phyloP scores from a whole-genome alignment of 2,329 filamentous ascomycete genomes.

The Ophiostoma tasmaniense region DNA sequence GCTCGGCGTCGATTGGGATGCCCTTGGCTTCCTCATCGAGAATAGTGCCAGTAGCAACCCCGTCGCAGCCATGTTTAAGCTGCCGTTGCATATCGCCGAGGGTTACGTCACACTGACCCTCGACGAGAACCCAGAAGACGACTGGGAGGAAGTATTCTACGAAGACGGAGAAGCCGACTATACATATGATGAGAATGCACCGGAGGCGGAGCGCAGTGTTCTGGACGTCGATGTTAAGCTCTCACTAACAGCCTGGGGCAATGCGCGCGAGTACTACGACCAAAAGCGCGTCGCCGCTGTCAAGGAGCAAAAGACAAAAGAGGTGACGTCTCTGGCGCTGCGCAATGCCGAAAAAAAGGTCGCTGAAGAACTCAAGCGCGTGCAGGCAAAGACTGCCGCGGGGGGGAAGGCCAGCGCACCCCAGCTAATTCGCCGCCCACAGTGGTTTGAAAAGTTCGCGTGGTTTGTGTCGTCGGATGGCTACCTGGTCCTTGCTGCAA shows the following conservation, averaged over 20 bases:
- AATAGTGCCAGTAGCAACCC: constrained; percentile 77
- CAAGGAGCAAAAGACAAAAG: constrained; percentile 79
- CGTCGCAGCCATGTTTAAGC: constrained; percentile 76
- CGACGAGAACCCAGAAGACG: constrained; percentile 56
- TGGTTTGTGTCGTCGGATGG: constrained; percentile 96
- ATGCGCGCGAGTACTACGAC: constrained; percentile 85
- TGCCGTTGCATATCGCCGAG: constrained; percentile 83
- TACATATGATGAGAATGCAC: constrained; percentile 32
- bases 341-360: constrained; percentile 91
- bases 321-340: constrained; percentile 72
- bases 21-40: constrained; percentile 81
- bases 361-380: constrained; percentile 72
- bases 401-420: constrained; percentile 68
- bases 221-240: constrained; percentile 80
- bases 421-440: constrained; percentile 69
- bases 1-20: constrained; percentile 96
- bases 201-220: constrained; percentile 26
- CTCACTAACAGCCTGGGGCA: constrained; percentile 72
- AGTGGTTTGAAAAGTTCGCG: constrained; percentile 96
- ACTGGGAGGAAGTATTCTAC: constrained; percentile 35
- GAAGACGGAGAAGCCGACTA: constrained; percentile 45
- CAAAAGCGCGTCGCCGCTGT: constrained; percentile 75
- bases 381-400: constrained; percentile 68
- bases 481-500: constrained; percentile 82
- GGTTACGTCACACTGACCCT: constrained; percentile 77